A percentile compares a stretch with the other conserved stretches of the same genome.
Conservation (phyloP, 768 basidiomycete species). For the Fibroporia radiculosa region DNA sequence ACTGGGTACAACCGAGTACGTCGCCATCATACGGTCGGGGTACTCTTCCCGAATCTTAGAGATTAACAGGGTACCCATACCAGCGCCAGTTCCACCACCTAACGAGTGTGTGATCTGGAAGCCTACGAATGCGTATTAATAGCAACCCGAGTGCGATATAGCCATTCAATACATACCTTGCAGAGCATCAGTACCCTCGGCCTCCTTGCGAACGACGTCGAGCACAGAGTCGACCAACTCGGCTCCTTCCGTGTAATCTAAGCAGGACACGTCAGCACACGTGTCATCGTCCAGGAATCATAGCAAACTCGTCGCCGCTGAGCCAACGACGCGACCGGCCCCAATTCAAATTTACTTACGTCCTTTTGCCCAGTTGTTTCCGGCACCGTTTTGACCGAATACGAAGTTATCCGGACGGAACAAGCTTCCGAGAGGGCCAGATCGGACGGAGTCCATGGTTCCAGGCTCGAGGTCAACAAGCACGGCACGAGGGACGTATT, state of each 20-base stretch:
- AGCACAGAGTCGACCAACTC: slow-evolving; percentile 98
- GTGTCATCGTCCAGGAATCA: neutral
- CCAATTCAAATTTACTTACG: slow-evolving; percentile 60
- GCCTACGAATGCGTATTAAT: slow-evolving; percentile 35
- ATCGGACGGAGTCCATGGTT: slow-evolving; percentile 89
- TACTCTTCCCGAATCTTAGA: slow-evolving; percentile 99
- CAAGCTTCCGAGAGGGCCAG: slow-evolving; percentile 81
- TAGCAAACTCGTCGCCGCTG: neutral
- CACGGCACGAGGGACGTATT: slow-evolving; percentile 98
- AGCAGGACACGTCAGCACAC: neutral
- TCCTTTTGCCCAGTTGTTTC: slow-evolving; percentile 99
- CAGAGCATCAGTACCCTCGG: slow-evolving; percentile 93
- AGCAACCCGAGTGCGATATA: neutral
- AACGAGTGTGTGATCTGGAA: slow-evolving; percentile 99
- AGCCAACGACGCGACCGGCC: neutral
- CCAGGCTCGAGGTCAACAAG: slow-evolving; percentile 97
- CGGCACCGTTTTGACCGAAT: slow-evolving; percentile 95
- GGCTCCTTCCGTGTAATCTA: slow-evolving; percentile 92
- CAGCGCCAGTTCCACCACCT: slow-evolving; percentile 98
- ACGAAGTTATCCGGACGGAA: slow-evolving; percentile 99
- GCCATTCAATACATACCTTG: slow-evolving; percentile 59
- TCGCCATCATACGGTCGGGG: slow-evolving; percentile 99
- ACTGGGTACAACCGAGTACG: slow-evolving; percentile 96
- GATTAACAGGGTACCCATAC: slow-evolving; percentile 98
- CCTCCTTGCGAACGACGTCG: slow-evolving; percentile 98